Evolutionary conservation across 495 filamentous ascomycete genomes (phyloP), one percentile per base, ranked within the genome.

Genomic region (Penicillium pancosmium): DNA sequence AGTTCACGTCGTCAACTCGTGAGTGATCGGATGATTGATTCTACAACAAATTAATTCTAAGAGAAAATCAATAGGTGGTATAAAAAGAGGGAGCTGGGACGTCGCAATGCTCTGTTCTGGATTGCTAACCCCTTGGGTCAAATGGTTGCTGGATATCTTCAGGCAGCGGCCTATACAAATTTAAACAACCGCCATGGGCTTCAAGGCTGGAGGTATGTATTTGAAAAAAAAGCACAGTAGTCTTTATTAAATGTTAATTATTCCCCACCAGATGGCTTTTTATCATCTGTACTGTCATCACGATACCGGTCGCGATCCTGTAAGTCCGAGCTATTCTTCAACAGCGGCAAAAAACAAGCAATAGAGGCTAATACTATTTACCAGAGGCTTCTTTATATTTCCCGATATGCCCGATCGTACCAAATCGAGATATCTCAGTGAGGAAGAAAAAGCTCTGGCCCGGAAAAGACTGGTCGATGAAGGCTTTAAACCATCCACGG

Each of bases 101-200:
- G 67, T 34, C 64, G 70, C 18, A 52, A 57, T n/a, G 63, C 63
- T 8, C 55, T 72, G 10, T 72, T 70, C 34, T 70, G 58, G 18
- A 64, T 69, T 27, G 62, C 65, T 5, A 62, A 59, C 1, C 64
- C 64, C 5, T 52, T 64, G 6, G 69, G 63, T 3, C 64, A 63
- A 5, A 69, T 73, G 66, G 68, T 73, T 47, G 63, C 61, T 13
- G 70, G 70, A 0, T 70, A 70, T 49, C 51, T 73, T 11, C 68
- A 70, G 44, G 65, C 70, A 13, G 66, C 65, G 2, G 67, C 67
- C 2, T 73, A 70, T 34, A 63, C 59, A 1, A 67, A 67, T 51
- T 40, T 73, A n/a, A 53, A 70, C 19, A 56, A 63, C 19, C 53
- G 27, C 13, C 50, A 63, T 49, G 69, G 67, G 0, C 48, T 72